Base-by-base conservation (phyloP, 176 grass and related monocot genomes). In the Aegilops bicornis region DNA sequence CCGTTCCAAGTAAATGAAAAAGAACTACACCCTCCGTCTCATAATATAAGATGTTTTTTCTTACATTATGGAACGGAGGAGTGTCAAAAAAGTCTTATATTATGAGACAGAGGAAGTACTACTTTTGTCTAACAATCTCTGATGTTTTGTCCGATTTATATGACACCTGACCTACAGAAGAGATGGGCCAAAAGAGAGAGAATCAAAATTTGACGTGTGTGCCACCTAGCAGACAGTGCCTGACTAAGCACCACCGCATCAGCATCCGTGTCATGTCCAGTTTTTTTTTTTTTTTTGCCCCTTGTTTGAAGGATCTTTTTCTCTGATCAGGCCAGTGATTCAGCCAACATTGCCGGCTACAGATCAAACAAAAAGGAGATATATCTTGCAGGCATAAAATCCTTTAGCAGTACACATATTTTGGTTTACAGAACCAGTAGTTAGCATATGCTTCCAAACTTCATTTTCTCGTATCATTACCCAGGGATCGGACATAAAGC, bases 401-500 rank as follows among this genome's bases (percentile, higher is more conserved):
- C 12, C 45, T 14, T 47, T 37, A 47, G 12, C 14, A 14, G 12
- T 4, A 47, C 45, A 4, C 45, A 47, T 0, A 54, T 37, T 40
- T 13, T 72, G 75, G 42, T 56, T 84, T 73, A 72, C 39, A 71
- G 12, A 25, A 6, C 33, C 33, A 36, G 35, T 36, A 36, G 35
- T 36, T 36, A 36, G 58, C 20, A 54, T 43, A 66, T 58, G 70
- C 82, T 30, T 85, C 82, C 59, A 85, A 89, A 32, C 45, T 25
- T 85, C 17, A 9, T 20, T 60, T 80, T 45, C 11, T 76, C 43
- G 59, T 33, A 85, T 17, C 47, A 59, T 80, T 60, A 85, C 80
- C 68, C 19, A 67, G 59, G 68, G 59, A 80, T 69, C 75, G 20
- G 77, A 81, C 77, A 89, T 24, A 76, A 79, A 89, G 77, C 68